phyloP scores from a whole-genome alignment of 805 yeast species.

The Ascoidea tarda region DNA sequence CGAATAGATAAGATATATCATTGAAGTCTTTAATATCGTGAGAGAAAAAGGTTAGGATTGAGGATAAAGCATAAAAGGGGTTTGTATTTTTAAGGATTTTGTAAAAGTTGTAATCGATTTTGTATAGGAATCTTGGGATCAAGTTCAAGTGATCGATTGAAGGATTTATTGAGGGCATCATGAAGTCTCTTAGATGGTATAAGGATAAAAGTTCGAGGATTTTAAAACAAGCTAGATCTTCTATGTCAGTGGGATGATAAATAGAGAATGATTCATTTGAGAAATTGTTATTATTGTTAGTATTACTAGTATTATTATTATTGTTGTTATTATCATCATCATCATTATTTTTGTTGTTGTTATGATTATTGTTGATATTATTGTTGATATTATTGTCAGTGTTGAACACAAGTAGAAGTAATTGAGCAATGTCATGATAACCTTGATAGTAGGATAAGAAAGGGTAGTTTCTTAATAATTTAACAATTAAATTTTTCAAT shows the following conservation, averaged over 20 bases:
- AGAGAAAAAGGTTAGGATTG: conserved; percentile 63
- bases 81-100: conserved; percentile 25
- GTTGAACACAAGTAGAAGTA: conserved; percentile 39
- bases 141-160: conserved; percentile 52
- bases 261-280: conserved; percentile 44
- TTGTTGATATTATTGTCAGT: conserved; percentile 5
- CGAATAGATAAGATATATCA: conserved; percentile 51
- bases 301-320: conserved; percentile 19
- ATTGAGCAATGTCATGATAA: conserved; percentile 72
- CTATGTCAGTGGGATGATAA: conserved; percentile 50
- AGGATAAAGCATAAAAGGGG: conserved; percentile 61
- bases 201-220: conserved; percentile 44
- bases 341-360: background rate
- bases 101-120: conserved; percentile 31
- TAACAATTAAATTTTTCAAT: conserved; percentile 27
- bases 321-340: background rate
- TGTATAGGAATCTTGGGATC: conserved; percentile 45
- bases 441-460: conserved; percentile 78
- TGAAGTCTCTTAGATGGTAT: conserved; percentile 64
- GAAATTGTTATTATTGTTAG: conserved; percentile 60
- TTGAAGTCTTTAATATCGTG: conserved; percentile 45
- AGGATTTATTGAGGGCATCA: conserved; percentile 57
- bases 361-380: background rate
- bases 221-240: conserved; percentile 16
- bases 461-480: conserved; percentile 48